Evolutionary conservation across 179 eudicot species (phyloP).

Genomic region (Vitellaria paradoxa): DNA sequence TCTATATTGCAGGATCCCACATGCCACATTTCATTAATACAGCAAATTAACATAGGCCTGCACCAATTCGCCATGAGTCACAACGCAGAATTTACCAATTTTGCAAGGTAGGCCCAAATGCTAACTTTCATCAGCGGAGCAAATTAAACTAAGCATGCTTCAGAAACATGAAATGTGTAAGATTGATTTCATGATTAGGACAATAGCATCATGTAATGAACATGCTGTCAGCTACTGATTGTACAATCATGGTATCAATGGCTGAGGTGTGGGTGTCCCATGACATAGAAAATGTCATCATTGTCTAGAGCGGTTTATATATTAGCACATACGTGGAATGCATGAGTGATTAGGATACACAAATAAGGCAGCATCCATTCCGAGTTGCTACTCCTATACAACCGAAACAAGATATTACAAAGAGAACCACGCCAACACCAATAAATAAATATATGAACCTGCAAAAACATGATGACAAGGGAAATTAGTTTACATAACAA

Average conservation of each 20-base stretch:
- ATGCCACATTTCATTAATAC: neutral
- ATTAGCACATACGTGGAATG: neutral
- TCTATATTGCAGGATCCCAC: neutral
- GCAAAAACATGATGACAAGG: constrained; percentile 23
- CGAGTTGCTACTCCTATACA: constrained; percentile 74
- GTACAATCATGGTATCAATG: neutral
- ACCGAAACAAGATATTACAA: constrained; percentile 82
- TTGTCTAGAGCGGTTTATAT: neutral
- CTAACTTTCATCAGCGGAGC: neutral
- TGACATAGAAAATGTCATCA: neutral
- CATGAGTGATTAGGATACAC: constrained; percentile 61
- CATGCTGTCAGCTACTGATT: neutral
- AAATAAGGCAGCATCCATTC: constrained; percentile 81
- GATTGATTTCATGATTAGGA: neutral
- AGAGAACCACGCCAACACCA: constrained; percentile 70
- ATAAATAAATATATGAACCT: constrained; percentile 91
- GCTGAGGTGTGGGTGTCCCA: neutral
- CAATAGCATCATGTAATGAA: neutral
- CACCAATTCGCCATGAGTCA: neutral
- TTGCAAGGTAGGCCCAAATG: neutral
- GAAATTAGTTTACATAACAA: no score
- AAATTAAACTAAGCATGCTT: neutral
- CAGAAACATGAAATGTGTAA: neutral
- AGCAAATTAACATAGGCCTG: neutral
- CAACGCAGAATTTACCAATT: neutral